Conservation (phyloP, 495 filamentous ascomycete species). For the Tuber borchii region DNA sequence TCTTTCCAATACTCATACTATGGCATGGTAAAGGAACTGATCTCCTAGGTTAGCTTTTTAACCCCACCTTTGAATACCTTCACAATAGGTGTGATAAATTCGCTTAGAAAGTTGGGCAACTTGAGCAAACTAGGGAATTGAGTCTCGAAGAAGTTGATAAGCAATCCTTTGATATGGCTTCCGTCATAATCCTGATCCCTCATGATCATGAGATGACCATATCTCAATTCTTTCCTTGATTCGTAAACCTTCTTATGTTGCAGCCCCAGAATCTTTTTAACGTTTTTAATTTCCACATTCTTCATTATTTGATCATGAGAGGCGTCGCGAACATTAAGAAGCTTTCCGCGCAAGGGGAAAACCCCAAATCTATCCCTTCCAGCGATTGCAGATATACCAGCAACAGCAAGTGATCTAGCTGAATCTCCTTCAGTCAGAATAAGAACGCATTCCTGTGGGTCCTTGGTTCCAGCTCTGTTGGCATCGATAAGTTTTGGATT, state of each 20-base stretch:
- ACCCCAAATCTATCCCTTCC: too few relatives aligned
- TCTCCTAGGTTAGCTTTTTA: conserved; percentile 69
- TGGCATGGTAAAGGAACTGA: conserved; percentile 90
- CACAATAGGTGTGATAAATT: conserved; percentile 99
- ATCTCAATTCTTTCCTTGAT: conserved; percentile 80
- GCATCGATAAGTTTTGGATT: conserved; percentile 96
- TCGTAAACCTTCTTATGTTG: conserved; percentile 97
- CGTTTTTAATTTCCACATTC: conserved; percentile 95
- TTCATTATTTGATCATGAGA: conserved; percentile 90
- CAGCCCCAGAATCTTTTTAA: conserved; percentile 96
- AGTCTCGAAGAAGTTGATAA: conserved; percentile 97
- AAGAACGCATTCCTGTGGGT: too few relatives aligned
- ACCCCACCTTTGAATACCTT: conserved; percentile 96
- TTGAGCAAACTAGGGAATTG: conserved; percentile 89
- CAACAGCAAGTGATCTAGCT: too few relatives aligned
- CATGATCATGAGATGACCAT: conserved; percentile 99
- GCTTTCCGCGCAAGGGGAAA: too few relatives aligned
- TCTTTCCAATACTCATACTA: conserved; percentile 90
- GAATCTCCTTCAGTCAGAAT: too few relatives aligned
- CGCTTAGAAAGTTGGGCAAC: conserved; percentile 83
- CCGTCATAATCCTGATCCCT: conserved; percentile 99
- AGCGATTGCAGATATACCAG: too few relatives aligned
- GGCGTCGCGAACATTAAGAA: conserved; percentile 97
- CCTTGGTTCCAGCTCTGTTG: conserved; percentile 88
- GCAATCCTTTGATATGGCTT: conserved; percentile 95